Conservation (phyloP, 1,139 yeast species). For the Geotrichum phurueaensis region DNA sequence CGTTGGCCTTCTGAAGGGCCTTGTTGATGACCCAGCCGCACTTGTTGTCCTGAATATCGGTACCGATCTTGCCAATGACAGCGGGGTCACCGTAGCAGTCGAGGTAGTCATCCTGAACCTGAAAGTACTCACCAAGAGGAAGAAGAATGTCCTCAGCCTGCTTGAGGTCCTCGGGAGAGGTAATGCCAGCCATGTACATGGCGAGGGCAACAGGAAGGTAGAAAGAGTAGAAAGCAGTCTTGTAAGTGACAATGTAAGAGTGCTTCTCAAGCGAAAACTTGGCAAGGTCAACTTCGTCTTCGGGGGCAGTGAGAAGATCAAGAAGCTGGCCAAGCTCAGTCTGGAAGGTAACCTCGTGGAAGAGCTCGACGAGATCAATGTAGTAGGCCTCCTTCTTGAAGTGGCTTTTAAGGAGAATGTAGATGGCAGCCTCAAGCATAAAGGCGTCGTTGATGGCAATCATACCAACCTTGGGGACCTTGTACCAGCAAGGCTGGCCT, state of each 20-base stretch:
- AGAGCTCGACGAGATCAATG: conserved; percentile 82
- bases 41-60: conserved; percentile 97
- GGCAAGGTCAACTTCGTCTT: conserved; percentile 79
- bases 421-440: conserved; percentile 94
- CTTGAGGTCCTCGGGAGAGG: conserved; percentile 63
- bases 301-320: conserved; percentile 96
- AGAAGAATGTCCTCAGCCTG: conserved; percentile 85
- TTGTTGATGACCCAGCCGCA: conserved; percentile 97
- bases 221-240: conserved; percentile 96
- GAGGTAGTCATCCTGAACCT: conserved; percentile 94
- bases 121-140: conserved; percentile 97
- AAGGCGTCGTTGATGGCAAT: conserved; percentile 97
- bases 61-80: conserved; percentile 96
- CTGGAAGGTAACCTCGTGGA: conserved; percentile 83
- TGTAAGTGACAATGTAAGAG: conserved; percentile 89
- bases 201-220: conserved; percentile 97
- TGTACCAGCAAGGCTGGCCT: conserved; percentile 98
- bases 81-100: conserved; percentile 98
- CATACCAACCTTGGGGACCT: conserved; percentile 67
- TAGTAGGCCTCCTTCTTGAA: conserved; percentile 79
- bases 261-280: conserved; percentile 86
- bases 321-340: conserved; percentile 95
- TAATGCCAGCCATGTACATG: conserved; percentile 84
- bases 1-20: conserved; percentile 71
- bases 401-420: conserved; percentile 79